Evolutionary conservation across 257 asterid species (phyloP).

Genomic region (Solanum appendiculatum): DNA sequence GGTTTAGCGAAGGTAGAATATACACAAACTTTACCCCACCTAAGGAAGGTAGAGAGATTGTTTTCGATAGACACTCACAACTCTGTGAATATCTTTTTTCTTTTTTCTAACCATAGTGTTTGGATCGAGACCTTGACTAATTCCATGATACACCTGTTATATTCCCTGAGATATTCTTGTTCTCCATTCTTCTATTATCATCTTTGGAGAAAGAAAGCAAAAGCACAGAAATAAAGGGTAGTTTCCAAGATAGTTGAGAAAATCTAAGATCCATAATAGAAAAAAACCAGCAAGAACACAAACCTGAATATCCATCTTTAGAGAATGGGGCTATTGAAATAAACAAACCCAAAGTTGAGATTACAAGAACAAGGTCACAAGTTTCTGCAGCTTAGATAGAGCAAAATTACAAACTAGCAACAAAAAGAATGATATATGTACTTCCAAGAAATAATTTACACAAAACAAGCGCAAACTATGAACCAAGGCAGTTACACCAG

Average conservation of each 20-base stretch:
- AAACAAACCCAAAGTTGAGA: constrained; percentile 7
- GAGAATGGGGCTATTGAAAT: neutral
- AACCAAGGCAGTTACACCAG: constrained; percentile 13
- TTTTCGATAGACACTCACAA: neutral
- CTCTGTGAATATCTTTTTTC: neutral
- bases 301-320: neutral
- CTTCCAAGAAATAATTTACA: constrained; percentile 50
- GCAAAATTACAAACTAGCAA: constrained; percentile 15
- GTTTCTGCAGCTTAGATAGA: constrained; percentile 23
- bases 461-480: constrained; percentile 14
- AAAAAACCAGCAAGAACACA: neutral
- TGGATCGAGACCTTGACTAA: neutral
- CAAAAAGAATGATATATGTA: constrained; percentile 26
- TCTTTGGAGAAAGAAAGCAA: neutral
- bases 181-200: neutral
- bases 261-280: neutral
- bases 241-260: neutral
- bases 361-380: constrained; percentile 25
- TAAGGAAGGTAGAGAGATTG: neutral
- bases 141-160: neutral
- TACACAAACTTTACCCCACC: neutral
- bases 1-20: accelerated
- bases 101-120: neutral
- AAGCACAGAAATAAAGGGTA: neutral
- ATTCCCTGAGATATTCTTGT: neutral